Evolutionary conservation across 2,329 filamentous ascomycete species (phyloP), one percentile per base, ranked within the genome.

Genomic region (Lasiodiplodia sp.): DNA sequence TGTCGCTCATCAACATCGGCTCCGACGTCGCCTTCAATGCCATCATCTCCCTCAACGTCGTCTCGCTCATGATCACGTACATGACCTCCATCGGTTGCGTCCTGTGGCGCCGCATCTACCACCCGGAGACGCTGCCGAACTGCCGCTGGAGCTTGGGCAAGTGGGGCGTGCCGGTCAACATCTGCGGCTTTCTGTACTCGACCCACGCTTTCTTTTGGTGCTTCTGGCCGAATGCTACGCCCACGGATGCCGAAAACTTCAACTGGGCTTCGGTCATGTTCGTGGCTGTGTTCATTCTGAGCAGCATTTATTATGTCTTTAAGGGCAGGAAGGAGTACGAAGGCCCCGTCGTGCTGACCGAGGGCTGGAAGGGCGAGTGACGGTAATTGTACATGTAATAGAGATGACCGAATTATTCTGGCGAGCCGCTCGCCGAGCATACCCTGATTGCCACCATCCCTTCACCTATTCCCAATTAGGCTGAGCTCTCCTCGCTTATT

Each of bases 1-100:
- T 84, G 38, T 80, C 79, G 1, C 72, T 84, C 40, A 83, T 85
- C 76, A 84, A 84, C 70, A 79, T 85, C 67, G 82, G 81, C 44
- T 82, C 79, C 2, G 70, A 75, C 28, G 76, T 78, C 2, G 83
- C 82, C 8, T 77, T 84, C 58, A 79, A 80, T 69, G 81, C 81
- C 64, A 57, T 70, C 55, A 62, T 69, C 56, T 70, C 69, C 2
- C 56, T 70, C 28, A 55, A 52, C 40, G 44, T 66, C 23, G 53
- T 58, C 31, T 66, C 62, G 5, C 64, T 70, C 8, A 69, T 70
- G 51, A 58, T 68, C 18, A 69, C 69, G 5, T 70, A 70, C 57
- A 23, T 58, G 49, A 28, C 56, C 21, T 68, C 63, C 18, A 70
- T 70, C 44, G 65, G 68, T 7, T 70, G 69, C 34, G 58, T 70